A percentile compares a stretch with the other conserved stretches of the same genome.
phyloP scores from a whole-genome alignment of 805 yeast species.

The Starmerella bombi region DNA sequence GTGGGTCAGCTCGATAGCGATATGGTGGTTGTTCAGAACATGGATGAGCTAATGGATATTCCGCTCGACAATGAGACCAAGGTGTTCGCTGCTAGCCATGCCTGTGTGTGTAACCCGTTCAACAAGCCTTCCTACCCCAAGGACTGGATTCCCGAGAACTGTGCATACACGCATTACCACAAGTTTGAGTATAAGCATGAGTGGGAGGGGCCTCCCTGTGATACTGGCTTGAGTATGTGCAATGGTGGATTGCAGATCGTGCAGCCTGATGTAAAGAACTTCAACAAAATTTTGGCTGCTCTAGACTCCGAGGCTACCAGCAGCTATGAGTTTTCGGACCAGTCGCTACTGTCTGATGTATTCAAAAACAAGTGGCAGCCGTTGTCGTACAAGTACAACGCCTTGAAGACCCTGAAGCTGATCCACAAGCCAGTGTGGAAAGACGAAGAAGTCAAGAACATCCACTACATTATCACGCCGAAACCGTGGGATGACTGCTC shows the following conservation, averaged over 20 bases:
- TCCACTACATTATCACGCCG: slow-evolving; percentile 45
- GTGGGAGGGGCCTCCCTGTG: slow-evolving; percentile 33
- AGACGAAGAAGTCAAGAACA: slow-evolving; percentile 37
- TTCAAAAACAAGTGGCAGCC: slow-evolving; percentile 40
- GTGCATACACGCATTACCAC: slow-evolving; percentile 36
- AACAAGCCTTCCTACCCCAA: slow-evolving; percentile 39
- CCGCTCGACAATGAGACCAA: slow-evolving; percentile 27
- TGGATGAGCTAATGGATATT: slow-evolving; percentile 47
- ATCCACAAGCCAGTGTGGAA: slow-evolving; percentile 39
- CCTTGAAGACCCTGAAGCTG: slow-evolving; percentile 38
- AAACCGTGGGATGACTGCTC: slow-evolving; percentile 43
- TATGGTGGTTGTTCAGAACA: slow-evolving; percentile 43
- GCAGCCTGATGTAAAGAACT: slow-evolving; percentile 31
- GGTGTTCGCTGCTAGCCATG: slow-evolving; percentile 46
- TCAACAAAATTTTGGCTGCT: slow-evolving; percentile 32
- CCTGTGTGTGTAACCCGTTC: slow-evolving; percentile 51
- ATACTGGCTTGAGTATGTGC: slow-evolving; percentile 36
- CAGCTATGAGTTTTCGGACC: slow-evolving; percentile 45
- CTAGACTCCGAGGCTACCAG: slow-evolving; percentile 31
- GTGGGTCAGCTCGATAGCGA: slow-evolving; percentile 47
- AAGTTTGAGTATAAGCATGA: slow-evolving; percentile 18
- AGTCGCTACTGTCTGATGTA: slow-evolving; percentile 42
- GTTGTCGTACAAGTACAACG: slow-evolving; percentile 41
- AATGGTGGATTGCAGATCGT: slow-evolving; percentile 49
- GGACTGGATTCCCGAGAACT: slow-evolving; percentile 40